These are phyloP conservation scores for Lactarius vividus DNA, from an alignment of 768 basidiomycete genomes.

Conservation along the genomic window DNA sequence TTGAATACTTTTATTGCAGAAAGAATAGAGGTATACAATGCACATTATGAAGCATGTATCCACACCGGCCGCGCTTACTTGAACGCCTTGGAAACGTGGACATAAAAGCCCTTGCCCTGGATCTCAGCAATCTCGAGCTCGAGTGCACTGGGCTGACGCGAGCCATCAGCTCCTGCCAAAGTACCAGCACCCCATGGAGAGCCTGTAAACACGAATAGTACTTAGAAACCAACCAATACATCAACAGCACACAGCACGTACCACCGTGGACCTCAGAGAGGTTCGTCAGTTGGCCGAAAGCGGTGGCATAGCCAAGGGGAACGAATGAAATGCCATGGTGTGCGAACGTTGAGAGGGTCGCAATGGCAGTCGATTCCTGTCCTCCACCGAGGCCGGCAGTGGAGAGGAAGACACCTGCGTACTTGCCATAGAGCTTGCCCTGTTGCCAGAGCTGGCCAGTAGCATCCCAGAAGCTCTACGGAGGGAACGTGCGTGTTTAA, in stretches of 20 bases:
- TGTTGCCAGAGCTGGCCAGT: conserved; percentile 64
- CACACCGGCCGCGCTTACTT: conserved; percentile 5
- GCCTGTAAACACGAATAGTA: conserved; percentile 38
- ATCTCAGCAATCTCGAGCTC: conserved; percentile 51
- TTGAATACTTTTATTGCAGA: background rate
- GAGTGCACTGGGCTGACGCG: conserved; percentile 46
- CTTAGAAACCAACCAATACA: background rate
- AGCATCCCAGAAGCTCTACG: conserved; percentile 69
- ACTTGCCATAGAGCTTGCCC: conserved; percentile 70
- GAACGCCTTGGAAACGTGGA: conserved; percentile 39
- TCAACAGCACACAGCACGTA: conserved; percentile 33
- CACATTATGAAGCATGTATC: background rate
- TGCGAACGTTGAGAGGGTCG: conserved; percentile 52
- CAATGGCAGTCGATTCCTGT: conserved; percentile 62
- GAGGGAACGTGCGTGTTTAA: conserved; percentile 1
- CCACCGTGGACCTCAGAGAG: conserved; percentile 56
- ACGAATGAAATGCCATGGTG: conserved; percentile 76
- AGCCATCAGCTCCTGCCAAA: conserved; percentile 45
- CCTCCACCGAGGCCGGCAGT: conserved; percentile 76
- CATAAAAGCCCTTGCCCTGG: conserved; percentile 55
- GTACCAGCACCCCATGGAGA: conserved; percentile 80
- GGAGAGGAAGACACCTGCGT: conserved; percentile 70
- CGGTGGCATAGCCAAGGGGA: conserved; percentile 64
- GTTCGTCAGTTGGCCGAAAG: conserved; percentile 43
- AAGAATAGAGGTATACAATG: background rate